These are phyloP conservation scores for Aspergillus mulundensis DNA, from an alignment of 495 filamentous ascomycete species.

Conservation along the genomic window DNA sequence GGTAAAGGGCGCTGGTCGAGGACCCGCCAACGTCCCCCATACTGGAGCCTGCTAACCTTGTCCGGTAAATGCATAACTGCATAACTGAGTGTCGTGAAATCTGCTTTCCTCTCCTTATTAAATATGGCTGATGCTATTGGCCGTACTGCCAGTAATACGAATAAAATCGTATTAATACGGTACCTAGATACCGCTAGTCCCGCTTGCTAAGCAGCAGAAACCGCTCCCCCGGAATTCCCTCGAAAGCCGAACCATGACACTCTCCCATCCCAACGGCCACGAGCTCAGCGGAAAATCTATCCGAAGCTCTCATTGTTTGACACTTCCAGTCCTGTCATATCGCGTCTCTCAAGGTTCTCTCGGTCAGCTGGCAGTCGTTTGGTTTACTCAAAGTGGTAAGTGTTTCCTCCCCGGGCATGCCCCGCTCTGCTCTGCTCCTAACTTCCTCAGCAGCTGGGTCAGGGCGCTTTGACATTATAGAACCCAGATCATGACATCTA, in stretches of 20 bases:
- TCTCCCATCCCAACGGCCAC: background rate
- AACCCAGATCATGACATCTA: background rate
- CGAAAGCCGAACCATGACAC: background rate
- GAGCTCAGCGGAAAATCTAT: too few relatives aligned
- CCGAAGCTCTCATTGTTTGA: too few relatives aligned
- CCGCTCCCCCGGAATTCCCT: background rate
- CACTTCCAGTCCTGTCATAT: too few relatives aligned
- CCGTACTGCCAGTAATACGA: too few relatives aligned
- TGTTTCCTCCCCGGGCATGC: too few relatives aligned
- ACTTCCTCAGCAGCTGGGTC: too few relatives aligned
- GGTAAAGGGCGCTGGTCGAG: background rate
- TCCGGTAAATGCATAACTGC: background rate
- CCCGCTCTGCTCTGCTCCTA: too few relatives aligned
- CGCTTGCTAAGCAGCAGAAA: background rate
- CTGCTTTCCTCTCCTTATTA: too few relatives aligned
- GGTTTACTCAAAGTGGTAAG: too few relatives aligned
- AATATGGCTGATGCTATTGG: too few relatives aligned
- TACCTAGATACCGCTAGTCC: background rate
- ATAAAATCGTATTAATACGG: background rate
- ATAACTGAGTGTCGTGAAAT: background rate
- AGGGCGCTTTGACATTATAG: background rate
- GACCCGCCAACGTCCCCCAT: background rate
- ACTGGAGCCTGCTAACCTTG: background rate
- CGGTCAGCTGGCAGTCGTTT: too few relatives aligned
- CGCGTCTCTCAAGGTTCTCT: too few relatives aligned